These are phyloP conservation scores for Haplosporangium gracile DNA, from an alignment of 192 early-diverging fungal genomes.

Conservation along the genomic window DNA sequence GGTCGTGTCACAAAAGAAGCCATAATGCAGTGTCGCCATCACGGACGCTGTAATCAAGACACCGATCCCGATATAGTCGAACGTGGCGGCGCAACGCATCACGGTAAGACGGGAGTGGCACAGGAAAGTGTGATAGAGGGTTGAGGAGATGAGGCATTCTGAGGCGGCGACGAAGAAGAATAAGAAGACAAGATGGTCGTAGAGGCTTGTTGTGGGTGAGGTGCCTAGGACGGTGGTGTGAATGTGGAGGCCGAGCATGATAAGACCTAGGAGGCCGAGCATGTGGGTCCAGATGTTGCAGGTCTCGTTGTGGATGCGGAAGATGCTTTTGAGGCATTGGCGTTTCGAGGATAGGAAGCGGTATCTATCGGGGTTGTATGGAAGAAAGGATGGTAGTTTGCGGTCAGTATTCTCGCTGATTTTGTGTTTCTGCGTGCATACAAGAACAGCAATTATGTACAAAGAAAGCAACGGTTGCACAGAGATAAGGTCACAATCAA, in stretches of 20 bases:
- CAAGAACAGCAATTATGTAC: neutral
- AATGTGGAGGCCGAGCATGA: conserved; percentile 60
- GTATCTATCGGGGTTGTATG: conserved; percentile 31
- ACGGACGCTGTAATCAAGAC: conserved; percentile 68
- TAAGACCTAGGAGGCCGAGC: conserved; percentile 62
- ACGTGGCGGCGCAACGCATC: conserved; percentile 64
- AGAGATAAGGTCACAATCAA: neutral
- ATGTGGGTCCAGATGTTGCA: conserved; percentile 75
- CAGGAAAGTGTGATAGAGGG: conserved; percentile 68
- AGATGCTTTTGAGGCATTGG: conserved; percentile 65
- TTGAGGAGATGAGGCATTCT: conserved; percentile 67
- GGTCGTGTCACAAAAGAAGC: conserved; percentile 61
- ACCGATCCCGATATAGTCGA: conserved; percentile 73
- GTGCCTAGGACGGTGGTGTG: conserved; percentile 12
- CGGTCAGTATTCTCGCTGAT: neutral
- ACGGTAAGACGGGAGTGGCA: conserved; percentile 60
- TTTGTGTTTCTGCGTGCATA: neutral
- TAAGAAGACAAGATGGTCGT: conserved; percentile 52
- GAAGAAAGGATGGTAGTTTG: neutral
- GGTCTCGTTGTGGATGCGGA: conserved; percentile 72
- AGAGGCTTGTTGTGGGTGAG: conserved; percentile 6
- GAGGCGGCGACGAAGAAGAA: conserved; percentile 63
- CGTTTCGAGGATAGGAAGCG: conserved; percentile 61
- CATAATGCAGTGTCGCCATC: conserved; percentile 65
- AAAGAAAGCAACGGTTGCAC: neutral